These are phyloP conservation scores for Cryptococcus neoformans DNA, from an alignment of 1,284 basidiomycete genomes.

Conservation along the genomic window DNA sequence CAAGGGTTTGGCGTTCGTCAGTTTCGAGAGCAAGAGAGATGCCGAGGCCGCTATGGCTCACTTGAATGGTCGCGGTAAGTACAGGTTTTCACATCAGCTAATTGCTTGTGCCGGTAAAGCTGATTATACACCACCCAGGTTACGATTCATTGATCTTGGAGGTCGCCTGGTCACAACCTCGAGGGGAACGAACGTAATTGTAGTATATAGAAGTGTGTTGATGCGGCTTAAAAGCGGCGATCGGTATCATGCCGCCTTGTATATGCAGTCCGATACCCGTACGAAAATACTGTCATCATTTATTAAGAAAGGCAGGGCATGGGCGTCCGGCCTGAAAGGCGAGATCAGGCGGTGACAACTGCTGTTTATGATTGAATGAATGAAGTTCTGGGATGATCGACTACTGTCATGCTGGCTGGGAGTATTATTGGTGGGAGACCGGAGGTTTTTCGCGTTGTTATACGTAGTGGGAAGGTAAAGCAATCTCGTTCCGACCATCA, in stretches of 20 bases:
- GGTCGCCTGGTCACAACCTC: conserved; percentile 43
- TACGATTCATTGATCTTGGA: conserved; percentile 48
- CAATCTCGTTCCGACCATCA: too few species aligned
- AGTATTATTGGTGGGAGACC: too few species aligned
- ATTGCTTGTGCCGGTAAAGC: not conserved
- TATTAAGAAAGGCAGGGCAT: too few species aligned
- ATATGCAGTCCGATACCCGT: not conserved
- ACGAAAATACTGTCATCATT: too few species aligned
- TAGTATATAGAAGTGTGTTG: not conserved
- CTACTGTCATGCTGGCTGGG: too few species aligned
- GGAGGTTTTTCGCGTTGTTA: too few species aligned
- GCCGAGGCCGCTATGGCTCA: conserved; percentile 91
- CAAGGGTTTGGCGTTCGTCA: conserved; percentile 83
- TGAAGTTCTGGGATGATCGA: too few species aligned
- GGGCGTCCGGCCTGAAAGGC: too few species aligned
- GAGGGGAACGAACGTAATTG: conserved; percentile 26
- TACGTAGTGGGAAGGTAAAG: too few species aligned
- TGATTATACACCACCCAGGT: conserved; percentile 10
- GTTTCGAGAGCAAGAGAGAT: conserved; percentile 76
- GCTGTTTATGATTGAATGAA: too few species aligned
- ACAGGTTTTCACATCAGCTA: too few species aligned
- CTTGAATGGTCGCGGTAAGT: conserved; percentile 77
- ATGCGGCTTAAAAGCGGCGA: not conserved
- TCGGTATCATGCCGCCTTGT: not conserved
- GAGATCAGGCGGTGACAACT: too few species aligned